Percentiles rank a stretch among this genome's conserved stretches.
Evolutionary conservation across 352 stramenopile species (phyloP).

Genomic region (Phytophthora multivora): DNA sequence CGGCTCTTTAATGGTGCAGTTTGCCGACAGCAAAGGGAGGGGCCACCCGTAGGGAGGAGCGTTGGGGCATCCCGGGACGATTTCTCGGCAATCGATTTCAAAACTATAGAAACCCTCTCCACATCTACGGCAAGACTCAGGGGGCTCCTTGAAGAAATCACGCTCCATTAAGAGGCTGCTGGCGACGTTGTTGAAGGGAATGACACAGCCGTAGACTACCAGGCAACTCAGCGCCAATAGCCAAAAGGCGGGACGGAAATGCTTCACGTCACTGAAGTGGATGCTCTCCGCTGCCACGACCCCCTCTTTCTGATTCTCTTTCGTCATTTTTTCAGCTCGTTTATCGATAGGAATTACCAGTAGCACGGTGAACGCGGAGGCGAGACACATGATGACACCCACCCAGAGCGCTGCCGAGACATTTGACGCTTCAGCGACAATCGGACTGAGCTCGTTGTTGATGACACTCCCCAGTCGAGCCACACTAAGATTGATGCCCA

Average conservation of each 20-base stretch:
- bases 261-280: conserved; percentile 73
- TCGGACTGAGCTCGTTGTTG: conserved; percentile 91
- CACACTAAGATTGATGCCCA: conserved; percentile 93
- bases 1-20: conserved; percentile 73
- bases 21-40: conserved; percentile 64
- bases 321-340: conserved; percentile 44
- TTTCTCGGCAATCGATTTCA: conserved; percentile 54
- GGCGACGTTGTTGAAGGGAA: conserved; percentile 95
- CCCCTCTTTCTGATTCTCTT: conserved; percentile 28
- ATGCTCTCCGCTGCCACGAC: conserved; percentile 46
- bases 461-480: conserved; percentile 90
- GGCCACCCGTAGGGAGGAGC: conserved; percentile 81
- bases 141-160: conserved; percentile 84
- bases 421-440: conserved; percentile 66
- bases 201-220: conserved; percentile 93
- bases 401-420: conserved; percentile 87
- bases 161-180: conserved; percentile 92
- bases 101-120: conserved; percentile 57
- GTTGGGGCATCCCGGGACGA: conserved; percentile 55
- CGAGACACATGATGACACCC: conserved; percentile 80
- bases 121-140: conserved; percentile 53
- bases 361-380: conserved; percentile 70
- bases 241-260: conserved; percentile 90
- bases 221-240: conserved; percentile 90
- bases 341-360: conserved; percentile 85